Percentiles rank a stretch among this genome's conserved stretches.
Conservation (phyloP, 2,329 filamentous ascomycete genomes). For the Keithomyces neogunnii region DNA sequence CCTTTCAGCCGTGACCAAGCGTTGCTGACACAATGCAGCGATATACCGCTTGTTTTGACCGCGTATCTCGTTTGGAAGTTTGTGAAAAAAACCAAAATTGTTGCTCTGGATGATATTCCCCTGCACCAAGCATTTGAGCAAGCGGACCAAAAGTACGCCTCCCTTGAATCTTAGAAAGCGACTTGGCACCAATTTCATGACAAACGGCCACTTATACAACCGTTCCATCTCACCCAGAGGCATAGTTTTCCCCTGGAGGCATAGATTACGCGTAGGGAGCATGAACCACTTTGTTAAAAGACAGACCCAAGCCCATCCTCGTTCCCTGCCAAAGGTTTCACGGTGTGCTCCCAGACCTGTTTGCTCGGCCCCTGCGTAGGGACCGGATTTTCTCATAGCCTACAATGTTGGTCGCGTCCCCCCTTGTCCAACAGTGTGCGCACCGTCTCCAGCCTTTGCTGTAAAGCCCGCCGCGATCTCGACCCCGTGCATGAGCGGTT, state of each 20-base stretch:
- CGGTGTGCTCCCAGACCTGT: conserved; percentile 7
- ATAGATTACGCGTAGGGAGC: no score
- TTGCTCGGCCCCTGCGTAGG: not conserved
- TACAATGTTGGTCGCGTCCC: not conserved
- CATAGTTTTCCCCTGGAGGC: no score
- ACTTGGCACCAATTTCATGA: not conserved
- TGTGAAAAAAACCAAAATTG: conserved; percentile 50
- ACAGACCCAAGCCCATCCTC: not conserved
- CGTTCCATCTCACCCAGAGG: no score
- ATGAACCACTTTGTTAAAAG: no score
- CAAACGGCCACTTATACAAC: not conserved
- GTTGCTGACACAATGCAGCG: conserved; percentile 27
- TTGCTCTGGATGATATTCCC: conserved; percentile 42
- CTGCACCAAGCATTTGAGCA: conserved; percentile 43
- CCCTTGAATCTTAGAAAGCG: conserved; percentile 6
- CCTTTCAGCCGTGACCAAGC: not conserved
- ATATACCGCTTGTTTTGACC: conserved; percentile 48
- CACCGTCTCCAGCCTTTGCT: conserved; percentile 5
- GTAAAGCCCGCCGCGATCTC: not conserved
- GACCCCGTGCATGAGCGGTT: not conserved
- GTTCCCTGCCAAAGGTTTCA: conserved; percentile 4
- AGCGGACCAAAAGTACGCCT: conserved; percentile 20
- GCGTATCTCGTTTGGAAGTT: conserved; percentile 59
- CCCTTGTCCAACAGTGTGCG: conserved; percentile 5
- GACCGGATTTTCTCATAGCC: conserved; percentile 7